phyloP scores from a whole-genome alignment of 768 basidiomycete genomes.

The Kwoniella botswanensis region DNA sequence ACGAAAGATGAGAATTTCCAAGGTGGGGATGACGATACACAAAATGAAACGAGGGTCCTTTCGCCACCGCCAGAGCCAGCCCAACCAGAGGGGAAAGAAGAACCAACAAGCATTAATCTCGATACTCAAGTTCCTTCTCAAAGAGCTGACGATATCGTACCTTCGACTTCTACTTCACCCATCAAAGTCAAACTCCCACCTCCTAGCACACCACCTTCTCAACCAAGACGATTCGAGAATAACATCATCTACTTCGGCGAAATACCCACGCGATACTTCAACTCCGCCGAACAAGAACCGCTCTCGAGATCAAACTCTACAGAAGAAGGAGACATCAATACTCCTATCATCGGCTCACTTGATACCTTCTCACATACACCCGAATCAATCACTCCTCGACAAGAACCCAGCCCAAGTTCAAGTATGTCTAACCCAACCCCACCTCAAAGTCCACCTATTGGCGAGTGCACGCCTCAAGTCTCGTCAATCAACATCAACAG shows the following conservation, averaged over 20 bases:
- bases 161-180: background rate
- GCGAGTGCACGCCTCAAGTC: too few relatives aligned
- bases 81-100: too few relatives aligned
- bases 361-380: background rate
- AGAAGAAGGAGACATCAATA: background rate
- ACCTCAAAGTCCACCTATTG: constrained; percentile 5
- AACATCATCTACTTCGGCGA: constrained; percentile 3
- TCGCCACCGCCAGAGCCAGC: too few relatives aligned
- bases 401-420: background rate
- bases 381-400: background rate
- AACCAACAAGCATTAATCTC: background rate
- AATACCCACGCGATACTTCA: background rate
- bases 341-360: background rate
- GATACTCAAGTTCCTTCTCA: background rate
- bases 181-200: constrained; percentile 5
- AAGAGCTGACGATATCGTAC: background rate
- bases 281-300: background rate
- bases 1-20: background rate
- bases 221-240: background rate
- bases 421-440: constrained; percentile 4
- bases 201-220: background rate
- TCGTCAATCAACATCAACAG: background rate
- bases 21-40: background rate
- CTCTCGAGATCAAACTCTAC: background rate
- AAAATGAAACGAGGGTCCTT: background rate